Evolutionary conservation across 2,329 filamentous ascomycete species (phyloP), one percentile per base, ranked within the genome.

Genomic region (Trichoderma asperellum): DNA sequence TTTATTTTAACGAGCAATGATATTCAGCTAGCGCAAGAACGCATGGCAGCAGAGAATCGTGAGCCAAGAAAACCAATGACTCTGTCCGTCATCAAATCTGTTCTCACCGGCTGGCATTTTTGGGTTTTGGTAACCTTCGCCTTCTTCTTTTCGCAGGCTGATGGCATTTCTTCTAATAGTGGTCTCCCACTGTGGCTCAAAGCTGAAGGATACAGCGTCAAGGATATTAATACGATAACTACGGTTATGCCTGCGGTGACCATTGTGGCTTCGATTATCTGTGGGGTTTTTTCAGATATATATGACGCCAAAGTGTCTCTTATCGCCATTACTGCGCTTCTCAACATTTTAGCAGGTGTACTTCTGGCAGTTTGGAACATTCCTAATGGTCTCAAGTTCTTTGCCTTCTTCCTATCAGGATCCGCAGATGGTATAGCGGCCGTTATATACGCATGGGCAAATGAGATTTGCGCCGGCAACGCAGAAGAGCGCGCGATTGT

Each of bases 281-380:
- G 86, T 71, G 87, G 85, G 2, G 87, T 85, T 83, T 79, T 81
- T 4, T 87, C 85, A 2, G 87, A 88, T 73, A 81, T 82, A 0
- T 82, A 86, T 67, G 85, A 83, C 2, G 84, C 80, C 4, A 77
- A 81, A 29, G 71, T 78, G 32, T 71, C 74, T 16, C 70, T 80
- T 16, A 75, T 75, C 21, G 75, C 77, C 2, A 43, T 61, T 21
- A 72, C 71, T 21, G 72, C 70, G 12, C 18, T 68, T 52, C 37
- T 73, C 27, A 74, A 73, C 34, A 73, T 73, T 0, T 53, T 72
- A n/a, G 70, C 67, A 6, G 77, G 74, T 35, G 72, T 77, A 34
- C 75, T 79, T 37, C 71, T 81, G 10, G 76, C 74, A 18, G 71
- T 79, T 6, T 81, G 77, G 72, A 76, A 77, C 1, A 75, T 77